Evolutionary conservation across 2,329 filamentous ascomycete species (phyloP).

Genomic region (Nannizziopsis arthrosporioides): DNA sequence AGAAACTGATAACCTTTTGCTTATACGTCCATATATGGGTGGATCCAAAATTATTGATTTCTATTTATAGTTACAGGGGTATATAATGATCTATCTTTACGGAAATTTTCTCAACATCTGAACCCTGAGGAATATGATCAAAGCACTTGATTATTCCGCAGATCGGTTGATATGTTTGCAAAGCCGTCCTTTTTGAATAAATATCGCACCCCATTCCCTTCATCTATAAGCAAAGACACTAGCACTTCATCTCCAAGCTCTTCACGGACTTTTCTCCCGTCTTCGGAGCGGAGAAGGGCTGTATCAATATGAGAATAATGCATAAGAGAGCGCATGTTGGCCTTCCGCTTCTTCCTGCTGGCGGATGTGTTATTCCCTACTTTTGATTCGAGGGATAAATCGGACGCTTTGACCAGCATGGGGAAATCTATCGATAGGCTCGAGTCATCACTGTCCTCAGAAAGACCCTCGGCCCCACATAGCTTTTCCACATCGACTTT

Average conservation of each 20-base stretch:
- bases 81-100: too few relatives aligned
- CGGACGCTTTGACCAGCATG: constrained; percentile 31
- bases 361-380: neutral
- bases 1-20: too few relatives aligned
- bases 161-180: neutral
- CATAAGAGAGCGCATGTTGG: constrained; percentile 34
- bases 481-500: constrained; percentile 2
- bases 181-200: constrained; percentile 29
- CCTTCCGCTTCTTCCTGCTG: constrained; percentile 14
- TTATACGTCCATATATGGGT: too few relatives aligned
- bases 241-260: constrained; percentile 20
- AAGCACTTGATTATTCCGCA: neutral
- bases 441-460: constrained; percentile 17
- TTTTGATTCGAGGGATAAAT: constrained; percentile 18
- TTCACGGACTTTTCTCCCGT: constrained; percentile 19
- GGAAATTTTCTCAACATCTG: too few relatives aligned
- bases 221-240: constrained; percentile 27
- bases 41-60: too few relatives aligned
- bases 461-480: neutral
- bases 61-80: too few relatives aligned
- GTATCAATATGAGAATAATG: constrained; percentile 36
- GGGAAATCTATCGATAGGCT: constrained; percentile 20
- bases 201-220: constrained; percentile 30
- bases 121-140: too few relatives aligned
- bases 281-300: constrained; percentile 17